Conservation (phyloP, 208 protist genomes). For the Cochliopodium minus region DNA sequence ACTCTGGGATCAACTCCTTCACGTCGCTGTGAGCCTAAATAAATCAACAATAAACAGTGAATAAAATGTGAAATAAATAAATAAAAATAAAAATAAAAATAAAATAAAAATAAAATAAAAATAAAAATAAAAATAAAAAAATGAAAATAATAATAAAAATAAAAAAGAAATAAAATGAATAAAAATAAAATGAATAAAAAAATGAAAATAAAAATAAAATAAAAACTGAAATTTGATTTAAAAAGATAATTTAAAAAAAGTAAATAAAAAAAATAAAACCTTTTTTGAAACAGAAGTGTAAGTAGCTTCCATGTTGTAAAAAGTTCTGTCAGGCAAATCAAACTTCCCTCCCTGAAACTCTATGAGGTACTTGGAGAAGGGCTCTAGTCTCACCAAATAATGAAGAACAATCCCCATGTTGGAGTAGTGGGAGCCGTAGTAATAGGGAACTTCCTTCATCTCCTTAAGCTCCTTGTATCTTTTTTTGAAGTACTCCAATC, state of each 20-base stretch:
- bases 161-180: too few relatives aligned
- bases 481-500: slow-evolving; percentile 25
- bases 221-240: too few relatives aligned
- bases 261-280: too few relatives aligned
- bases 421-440: slow-evolving; percentile 65
- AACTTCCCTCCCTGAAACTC: slow-evolving; percentile 17
- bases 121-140: too few relatives aligned
- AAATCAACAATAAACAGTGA: too few relatives aligned
- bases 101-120: too few relatives aligned
- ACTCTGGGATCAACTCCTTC: slow-evolving; percentile 85
- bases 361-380: slow-evolving; percentile 41
- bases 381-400: slow-evolving; percentile 56
- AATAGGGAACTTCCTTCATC: slow-evolving; percentile 24
- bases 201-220: too few relatives aligned
- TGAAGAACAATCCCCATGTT: slow-evolving; percentile 43
- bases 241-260: too few relatives aligned
- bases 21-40: slow-evolving; percentile 58
- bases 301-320: slow-evolving; percentile 32
- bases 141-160: too few relatives aligned
- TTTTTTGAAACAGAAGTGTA: slow-evolving; percentile 19
- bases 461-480: slow-evolving; percentile 27
- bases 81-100: too few relatives aligned
- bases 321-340: slow-evolving; percentile 43
- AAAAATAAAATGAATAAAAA: too few relatives aligned
- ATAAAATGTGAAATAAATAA: too few relatives aligned